phyloP scores from a whole-genome alignment of 805 yeast species.

The Wickerhamomyces strasburgensis region DNA sequence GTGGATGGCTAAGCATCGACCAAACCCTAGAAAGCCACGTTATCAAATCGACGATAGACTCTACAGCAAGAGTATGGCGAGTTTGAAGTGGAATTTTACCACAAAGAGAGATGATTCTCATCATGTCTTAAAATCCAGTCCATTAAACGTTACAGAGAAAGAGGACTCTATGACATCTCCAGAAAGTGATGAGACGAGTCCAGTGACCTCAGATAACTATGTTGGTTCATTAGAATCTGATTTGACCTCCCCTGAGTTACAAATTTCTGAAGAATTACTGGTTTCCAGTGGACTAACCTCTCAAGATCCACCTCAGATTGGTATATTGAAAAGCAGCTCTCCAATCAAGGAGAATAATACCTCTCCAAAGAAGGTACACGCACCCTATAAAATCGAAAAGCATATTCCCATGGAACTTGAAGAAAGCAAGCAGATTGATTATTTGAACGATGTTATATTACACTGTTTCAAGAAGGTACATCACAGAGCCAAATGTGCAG shows the following conservation, averaged over 20 bases:
- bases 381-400: too few relatives aligned
- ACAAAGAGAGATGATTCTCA: background rate
- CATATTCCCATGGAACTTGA: too few relatives aligned
- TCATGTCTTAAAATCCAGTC: too few relatives aligned
- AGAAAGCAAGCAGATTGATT: conserved; percentile 25
- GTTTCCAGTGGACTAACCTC: too few relatives aligned
- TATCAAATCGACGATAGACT: conserved; percentile 29
- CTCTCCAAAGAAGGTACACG: too few relatives aligned
- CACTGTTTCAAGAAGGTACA: conserved; percentile 44
- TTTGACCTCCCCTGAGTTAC: conserved; percentile 16
- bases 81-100: conserved; percentile 24
- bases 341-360: too few relatives aligned
- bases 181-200: conserved; percentile 13
- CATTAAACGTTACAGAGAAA: too few relatives aligned
- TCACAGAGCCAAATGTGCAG: conserved; percentile 46
- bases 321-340: too few relatives aligned
- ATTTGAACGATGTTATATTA: conserved; percentile 37
- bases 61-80: conserved; percentile 23
- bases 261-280: background rate
- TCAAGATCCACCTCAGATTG: too few relatives aligned
- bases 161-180: conserved; percentile 13
- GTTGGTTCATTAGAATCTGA: conserved; percentile 18
- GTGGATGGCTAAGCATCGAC: conserved; percentile 29
- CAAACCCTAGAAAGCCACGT: conserved; percentile 33
- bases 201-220: conserved; percentile 6